phyloP scores from a whole-genome alignment of 805 yeast genomes.

The Tetrapisispora nanseiensis region DNA sequence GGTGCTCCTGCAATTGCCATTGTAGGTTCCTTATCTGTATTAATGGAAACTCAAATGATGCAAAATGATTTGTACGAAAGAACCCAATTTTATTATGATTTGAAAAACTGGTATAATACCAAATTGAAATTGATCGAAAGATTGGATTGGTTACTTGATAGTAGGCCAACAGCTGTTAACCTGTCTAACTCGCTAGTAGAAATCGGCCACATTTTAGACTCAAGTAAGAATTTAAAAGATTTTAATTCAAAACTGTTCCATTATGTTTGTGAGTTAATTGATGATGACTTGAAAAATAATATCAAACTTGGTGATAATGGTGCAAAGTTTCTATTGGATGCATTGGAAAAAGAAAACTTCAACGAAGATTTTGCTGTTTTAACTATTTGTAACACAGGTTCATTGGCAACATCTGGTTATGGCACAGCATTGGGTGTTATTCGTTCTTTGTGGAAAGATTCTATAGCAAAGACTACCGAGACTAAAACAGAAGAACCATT shows the following conservation, averaged over 20 bases:
- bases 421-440: conserved; percentile 95
- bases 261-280: conserved; percentile 49
- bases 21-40: conserved; percentile 78
- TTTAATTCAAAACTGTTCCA: conserved; percentile 28
- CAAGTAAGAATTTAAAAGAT: conserved; percentile 19
- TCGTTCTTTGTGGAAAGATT: conserved; percentile 51
- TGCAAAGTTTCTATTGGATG: conserved; percentile 47
- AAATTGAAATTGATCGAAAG: conserved; percentile 34
- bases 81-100: conserved; percentile 27
- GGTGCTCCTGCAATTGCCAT: conserved; percentile 99
- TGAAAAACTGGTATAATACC: conserved; percentile 25
- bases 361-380: conserved; percentile 66
- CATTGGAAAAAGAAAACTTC: conserved; percentile 39
- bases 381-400: conserved; percentile 94
- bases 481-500: neutral
- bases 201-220: conserved; percentile 26
- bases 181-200: conserved; percentile 55
- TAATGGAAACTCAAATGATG: conserved; percentile 49
- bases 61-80: conserved; percentile 17
- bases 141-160: conserved; percentile 56
- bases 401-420: conserved; percentile 93
- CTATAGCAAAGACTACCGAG: conserved; percentile 20
- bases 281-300: conserved; percentile 73
- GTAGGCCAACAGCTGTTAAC: conserved; percentile 96
- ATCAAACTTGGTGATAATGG: conserved; percentile 74